phyloP scores from a whole-genome alignment of 768 basidiomycete species.

The Boletus pseudo-olivaceus region DNA sequence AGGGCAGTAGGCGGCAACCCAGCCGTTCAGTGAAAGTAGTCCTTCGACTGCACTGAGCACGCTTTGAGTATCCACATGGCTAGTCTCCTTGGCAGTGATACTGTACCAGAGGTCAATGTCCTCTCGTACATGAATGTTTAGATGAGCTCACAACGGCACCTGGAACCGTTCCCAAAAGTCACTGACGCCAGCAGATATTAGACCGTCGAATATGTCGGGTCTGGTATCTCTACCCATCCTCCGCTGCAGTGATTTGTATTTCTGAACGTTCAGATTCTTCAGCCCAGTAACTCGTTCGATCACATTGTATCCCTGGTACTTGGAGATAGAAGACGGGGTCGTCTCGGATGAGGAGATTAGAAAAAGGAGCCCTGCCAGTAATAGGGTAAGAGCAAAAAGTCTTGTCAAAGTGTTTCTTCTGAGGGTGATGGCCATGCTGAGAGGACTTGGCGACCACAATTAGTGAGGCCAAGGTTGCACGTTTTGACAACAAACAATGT shows the following conservation, averaged over 20 bases:
- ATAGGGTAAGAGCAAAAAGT: constrained; percentile 15
- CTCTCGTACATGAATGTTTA: background rate
- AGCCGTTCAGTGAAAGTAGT: constrained; percentile 92
- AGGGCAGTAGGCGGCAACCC: constrained; percentile 95
- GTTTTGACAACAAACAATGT: no score
- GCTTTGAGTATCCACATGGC: constrained; percentile 86
- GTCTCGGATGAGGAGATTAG: constrained; percentile 18
- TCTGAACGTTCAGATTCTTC: constrained; percentile 82
- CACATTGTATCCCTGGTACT: constrained; percentile 57
- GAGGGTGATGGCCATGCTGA: constrained; percentile 28
- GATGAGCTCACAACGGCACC: constrained; percentile 73
- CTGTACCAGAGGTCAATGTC: constrained; percentile 34
- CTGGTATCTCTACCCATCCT: constrained; percentile 85
- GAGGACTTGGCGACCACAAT: background rate
- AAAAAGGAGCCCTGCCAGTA: constrained; percentile 22
- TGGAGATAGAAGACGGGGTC: constrained; percentile 24
- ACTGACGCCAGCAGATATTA: constrained; percentile 70
- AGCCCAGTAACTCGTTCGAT: constrained; percentile 60
- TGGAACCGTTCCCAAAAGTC: constrained; percentile 96
- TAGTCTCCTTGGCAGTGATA: constrained; percentile 78
- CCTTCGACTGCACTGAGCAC: constrained; percentile 90
- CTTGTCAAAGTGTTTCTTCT: constrained; percentile 28
- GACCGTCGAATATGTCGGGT: constrained; percentile 72
- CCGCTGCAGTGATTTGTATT: constrained; percentile 82
- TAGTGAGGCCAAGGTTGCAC: background rate